These are phyloP conservation scores for Trichoderma sp. DNA, from an alignment of 2,329 filamentous ascomycete genomes.

Conservation along the genomic window DNA sequence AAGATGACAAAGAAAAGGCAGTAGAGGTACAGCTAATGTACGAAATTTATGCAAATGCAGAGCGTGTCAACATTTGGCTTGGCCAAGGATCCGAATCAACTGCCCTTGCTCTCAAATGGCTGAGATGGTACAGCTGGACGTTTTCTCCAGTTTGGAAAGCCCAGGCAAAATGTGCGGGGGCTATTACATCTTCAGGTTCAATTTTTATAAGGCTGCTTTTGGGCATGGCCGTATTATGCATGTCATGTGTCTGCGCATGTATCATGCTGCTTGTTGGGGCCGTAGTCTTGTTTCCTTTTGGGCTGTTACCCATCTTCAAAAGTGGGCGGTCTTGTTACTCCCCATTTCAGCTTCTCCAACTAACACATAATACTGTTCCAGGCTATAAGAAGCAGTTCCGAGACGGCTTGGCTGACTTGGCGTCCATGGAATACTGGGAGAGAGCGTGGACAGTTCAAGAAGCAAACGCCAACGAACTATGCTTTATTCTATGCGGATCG, in stretches of 20 bases:
- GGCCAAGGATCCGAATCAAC: background rate
- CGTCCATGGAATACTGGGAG: slow-evolving; percentile 3
- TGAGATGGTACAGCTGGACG: background rate
- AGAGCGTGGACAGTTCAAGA: slow-evolving; percentile 5
- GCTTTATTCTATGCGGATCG: slow-evolving; percentile 4
- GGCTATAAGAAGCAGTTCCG: background rate
- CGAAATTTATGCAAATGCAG: background rate
- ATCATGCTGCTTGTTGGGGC: background rate
- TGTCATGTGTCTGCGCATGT: background rate
- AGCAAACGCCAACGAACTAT: background rate
- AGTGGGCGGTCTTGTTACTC: background rate
- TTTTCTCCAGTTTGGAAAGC: background rate
- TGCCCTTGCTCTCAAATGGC: background rate
- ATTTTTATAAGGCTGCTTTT: background rate
- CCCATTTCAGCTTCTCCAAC: background rate
- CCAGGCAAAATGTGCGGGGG: background rate
- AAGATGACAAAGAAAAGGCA: slow-evolving; percentile 1
- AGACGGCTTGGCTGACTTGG: background rate
- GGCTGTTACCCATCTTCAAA: background rate
- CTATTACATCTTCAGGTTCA: background rate
- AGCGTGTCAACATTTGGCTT: slow-evolving; percentile 11
- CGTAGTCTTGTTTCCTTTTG: background rate
- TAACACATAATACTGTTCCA: background rate
- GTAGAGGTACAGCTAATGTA: slow-evolving; percentile 14
- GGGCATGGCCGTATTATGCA: background rate